phyloP scores from a whole-genome alignment of 768 basidiomycete genomes.

The Lactifluus rugatus region DNA sequence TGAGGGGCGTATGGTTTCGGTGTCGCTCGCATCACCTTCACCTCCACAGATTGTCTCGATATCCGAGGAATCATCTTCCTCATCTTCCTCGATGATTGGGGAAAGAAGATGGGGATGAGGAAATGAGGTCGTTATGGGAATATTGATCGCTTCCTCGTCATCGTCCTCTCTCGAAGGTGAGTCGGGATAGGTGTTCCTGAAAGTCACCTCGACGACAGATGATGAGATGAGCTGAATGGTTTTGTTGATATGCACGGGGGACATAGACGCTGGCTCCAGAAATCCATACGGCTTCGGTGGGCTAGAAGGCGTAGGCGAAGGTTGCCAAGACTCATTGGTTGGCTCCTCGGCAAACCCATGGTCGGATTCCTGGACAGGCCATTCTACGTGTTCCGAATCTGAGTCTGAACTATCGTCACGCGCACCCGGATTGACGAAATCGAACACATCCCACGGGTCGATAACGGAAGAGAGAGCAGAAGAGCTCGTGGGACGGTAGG shows the following conservation, averaged over 20 bases:
- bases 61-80: not conserved
- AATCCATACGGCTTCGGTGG: no score
- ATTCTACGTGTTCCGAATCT: not conserved
- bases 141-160: not conserved
- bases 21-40: not conserved
- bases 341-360: not conserved
- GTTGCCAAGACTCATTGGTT: not conserved
- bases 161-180: not conserved
- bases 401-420: not conserved
- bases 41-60: not conserved
- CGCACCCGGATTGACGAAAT: not conserved
- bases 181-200: not conserved
- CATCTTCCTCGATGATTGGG: slow-evolving; percentile 3
- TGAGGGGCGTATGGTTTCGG: slow-evolving; percentile 3
- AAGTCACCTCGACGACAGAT: not conserved
- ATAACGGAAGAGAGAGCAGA: no score
- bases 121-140: slow-evolving; percentile 1
- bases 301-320: not conserved
- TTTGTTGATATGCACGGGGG: not conserved
- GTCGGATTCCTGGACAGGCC: not conserved
- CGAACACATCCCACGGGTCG: not conserved
- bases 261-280: not conserved
- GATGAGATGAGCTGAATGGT: not conserved
- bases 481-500: not conserved
- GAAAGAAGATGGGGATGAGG: slow-evolving; percentile 8